Evolutionary conservation across 2,329 filamentous ascomycete genomes (phyloP).

Genomic region (Cercospora janseana): DNA sequence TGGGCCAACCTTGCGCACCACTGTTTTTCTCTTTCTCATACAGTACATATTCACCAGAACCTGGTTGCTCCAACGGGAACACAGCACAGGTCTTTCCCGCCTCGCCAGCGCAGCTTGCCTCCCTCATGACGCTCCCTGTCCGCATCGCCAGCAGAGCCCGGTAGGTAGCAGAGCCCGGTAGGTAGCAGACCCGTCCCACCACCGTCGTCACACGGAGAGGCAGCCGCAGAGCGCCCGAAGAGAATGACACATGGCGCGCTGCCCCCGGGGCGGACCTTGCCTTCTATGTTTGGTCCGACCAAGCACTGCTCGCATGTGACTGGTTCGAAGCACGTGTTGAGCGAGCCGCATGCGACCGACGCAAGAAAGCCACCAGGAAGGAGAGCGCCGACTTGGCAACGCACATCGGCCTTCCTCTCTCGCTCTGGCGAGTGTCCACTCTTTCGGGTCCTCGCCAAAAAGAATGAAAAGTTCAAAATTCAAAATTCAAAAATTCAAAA

Average conservation of each 20-base stretch:
- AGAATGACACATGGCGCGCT: conserved; percentile 21
- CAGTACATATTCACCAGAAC: conserved; percentile 13
- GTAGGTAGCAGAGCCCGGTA: too few species aligned
- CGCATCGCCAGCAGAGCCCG: conserved; percentile 16
- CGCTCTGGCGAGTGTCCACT: too few species aligned
- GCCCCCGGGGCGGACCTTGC: too few species aligned
- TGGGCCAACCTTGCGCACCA: not conserved
- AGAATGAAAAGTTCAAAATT: too few species aligned
- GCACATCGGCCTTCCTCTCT: too few species aligned
- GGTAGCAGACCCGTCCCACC: conserved; percentile 11
- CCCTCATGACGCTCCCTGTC: too few species aligned
- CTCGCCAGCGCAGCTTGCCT: conserved; percentile 8
- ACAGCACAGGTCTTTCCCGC: conserved; percentile 12
- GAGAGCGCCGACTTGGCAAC: too few species aligned
- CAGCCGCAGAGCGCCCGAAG: too few species aligned
- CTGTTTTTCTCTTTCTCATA: too few species aligned
- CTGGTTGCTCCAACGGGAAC: conserved; percentile 14
- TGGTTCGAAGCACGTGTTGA: conserved; percentile 17
- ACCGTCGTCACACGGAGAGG: conserved; percentile 9
- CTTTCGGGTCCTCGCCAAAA: too few species aligned
- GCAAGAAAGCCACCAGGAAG: not conserved
- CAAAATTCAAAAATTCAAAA: too few species aligned
- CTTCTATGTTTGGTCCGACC: conserved; percentile 9
- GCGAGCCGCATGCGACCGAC: conserved; percentile 4
- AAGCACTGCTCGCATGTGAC: not conserved